Evolutionary conservation across 371 early-diverging fungal species (phyloP), one percentile per base, ranked within the genome.

Genomic region (Zychaea mexicana): DNA sequence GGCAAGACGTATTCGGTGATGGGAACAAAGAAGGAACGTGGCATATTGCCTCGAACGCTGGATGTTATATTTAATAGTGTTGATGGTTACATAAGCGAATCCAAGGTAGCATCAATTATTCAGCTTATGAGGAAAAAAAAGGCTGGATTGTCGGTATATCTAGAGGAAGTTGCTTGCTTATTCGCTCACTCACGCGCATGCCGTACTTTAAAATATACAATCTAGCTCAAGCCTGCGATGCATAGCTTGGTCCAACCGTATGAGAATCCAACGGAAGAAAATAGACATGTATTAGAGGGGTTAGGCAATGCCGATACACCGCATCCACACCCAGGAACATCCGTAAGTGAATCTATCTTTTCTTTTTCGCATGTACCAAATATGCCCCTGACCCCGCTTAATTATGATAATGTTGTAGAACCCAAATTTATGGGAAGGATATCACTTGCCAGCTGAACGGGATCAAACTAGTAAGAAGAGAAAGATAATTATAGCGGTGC

Each of bases 1-100:
- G 95, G 95, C 19, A 95, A 96, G 66, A 93, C 94, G 0, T 89
- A 85, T 53, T 81, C 89, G 0, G 79, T 90, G 22, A 85, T 88
- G 70, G 92, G 91, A 0, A 85, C 77, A 2, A 57, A 64, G 27
- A 61, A 70, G 15, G 71, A 79, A 13, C 77, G 85, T 1, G 91
- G 92, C 1, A 55, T 92, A 22, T 61, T 92, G 2, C 88, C 90
- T 17, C 74, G 88, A 10, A 74, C 90, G 2, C 49, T 92, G 36
- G 81, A 84, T 68, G 83, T 85, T 0, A 70, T 92, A 0, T 81
- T 91, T 65, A 76, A 77, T 30, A 83, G 85, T 22, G 73, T 76
- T 3, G 52, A 75, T 6, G 62, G 62, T 15, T 69, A 64, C 10
- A 36, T 71, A 28, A 79, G 73, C 31, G 74, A 73, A 10, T 63